Conservation (phyloP, 441 rosid species). For the Gossypium gossypioides region DNA sequence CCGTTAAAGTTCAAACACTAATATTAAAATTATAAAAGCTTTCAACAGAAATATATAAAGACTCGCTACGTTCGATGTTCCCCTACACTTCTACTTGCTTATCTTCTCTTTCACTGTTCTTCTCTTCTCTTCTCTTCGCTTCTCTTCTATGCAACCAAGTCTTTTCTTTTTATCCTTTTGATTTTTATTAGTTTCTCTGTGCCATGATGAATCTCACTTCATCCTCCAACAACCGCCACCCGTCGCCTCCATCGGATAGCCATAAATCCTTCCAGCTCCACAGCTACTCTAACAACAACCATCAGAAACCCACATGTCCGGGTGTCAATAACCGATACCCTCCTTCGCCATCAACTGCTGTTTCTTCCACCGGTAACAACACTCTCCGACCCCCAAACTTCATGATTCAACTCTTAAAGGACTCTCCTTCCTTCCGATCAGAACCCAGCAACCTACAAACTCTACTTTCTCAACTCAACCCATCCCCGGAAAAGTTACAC, state of each 20-base stretch:
- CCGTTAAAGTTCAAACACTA: too few species aligned
- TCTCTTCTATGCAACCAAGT: too few species aligned
- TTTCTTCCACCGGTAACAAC: background rate
- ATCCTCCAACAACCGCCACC: constrained; percentile 6
- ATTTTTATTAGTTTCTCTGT: background rate
- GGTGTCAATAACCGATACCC: background rate
- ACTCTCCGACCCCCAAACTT: constrained; percentile 13
- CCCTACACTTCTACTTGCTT: too few species aligned
- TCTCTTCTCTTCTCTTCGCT: too few species aligned
- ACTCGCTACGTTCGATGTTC: too few species aligned
- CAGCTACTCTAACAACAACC: background rate
- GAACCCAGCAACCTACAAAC: background rate
- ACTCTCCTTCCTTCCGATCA: background rate
- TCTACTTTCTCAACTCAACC: constrained; percentile 16
- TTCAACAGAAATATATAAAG: too few species aligned
- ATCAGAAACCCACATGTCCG: background rate
- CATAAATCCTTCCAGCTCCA: background rate
- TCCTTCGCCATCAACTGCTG: background rate
- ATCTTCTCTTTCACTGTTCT: too few species aligned
- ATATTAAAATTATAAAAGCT: too few species aligned
- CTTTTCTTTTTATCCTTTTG: too few species aligned
- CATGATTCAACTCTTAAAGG: constrained; percentile 20
- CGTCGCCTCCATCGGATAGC: background rate
- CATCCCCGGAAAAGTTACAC: constrained; percentile 4
- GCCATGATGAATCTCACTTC: constrained; percentile 3